Conservation (phyloP, 2,329 filamentous ascomycete genomes). For the Onygenales sp. region DNA sequence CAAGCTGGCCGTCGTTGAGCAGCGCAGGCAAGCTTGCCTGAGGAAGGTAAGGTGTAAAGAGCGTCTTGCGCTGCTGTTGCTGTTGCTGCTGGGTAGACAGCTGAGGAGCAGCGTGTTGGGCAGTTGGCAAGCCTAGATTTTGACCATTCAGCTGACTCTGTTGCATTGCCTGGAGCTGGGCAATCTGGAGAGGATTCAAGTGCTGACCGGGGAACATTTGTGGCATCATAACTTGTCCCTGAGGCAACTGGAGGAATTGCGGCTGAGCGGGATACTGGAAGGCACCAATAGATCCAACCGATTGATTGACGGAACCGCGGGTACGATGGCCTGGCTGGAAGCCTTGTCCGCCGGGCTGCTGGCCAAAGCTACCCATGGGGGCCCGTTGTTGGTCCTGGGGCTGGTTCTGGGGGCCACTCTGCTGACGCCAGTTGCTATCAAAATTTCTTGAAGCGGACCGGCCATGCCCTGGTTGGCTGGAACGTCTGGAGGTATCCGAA, state of each 20-base stretch:
- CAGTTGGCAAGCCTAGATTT: conserved; percentile 55
- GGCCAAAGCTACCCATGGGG: conserved; percentile 55
- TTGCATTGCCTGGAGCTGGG: conserved; percentile 57
- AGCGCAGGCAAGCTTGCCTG: conserved; percentile 89
- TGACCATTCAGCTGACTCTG: conserved; percentile 75
- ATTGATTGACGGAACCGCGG: conserved; percentile 77
- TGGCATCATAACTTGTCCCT: conserved; percentile 70
- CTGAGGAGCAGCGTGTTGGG: conserved; percentile 62
- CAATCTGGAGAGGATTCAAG: conserved; percentile 71
- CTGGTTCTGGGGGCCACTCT: conserved; percentile 44
- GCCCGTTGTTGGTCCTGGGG: conserved; percentile 41
- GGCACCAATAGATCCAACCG: conserved; percentile 68
- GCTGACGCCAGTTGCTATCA: conserved; percentile 95
- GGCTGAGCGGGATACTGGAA: conserved; percentile 87
- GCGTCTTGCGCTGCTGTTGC: conserved; percentile 90
- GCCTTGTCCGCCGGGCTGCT: conserved; percentile 57
- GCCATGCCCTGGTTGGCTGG: conserved; percentile 55
- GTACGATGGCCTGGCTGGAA: conserved; percentile 91
- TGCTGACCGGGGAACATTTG: conserved; percentile 72
- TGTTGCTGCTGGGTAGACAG: conserved; percentile 57
- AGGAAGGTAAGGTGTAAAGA: conserved; percentile 95
- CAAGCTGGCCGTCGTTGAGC: conserved; percentile 82
- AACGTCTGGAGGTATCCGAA: conserved; percentile 22
- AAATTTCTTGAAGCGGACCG: conserved; percentile 86
- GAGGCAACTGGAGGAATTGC: conserved; percentile 75